Evolutionary conservation across 2,329 filamentous ascomycete genomes (phyloP), one percentile per base, ranked within the genome.

Genomic region (Hysterium pulicare): DNA sequence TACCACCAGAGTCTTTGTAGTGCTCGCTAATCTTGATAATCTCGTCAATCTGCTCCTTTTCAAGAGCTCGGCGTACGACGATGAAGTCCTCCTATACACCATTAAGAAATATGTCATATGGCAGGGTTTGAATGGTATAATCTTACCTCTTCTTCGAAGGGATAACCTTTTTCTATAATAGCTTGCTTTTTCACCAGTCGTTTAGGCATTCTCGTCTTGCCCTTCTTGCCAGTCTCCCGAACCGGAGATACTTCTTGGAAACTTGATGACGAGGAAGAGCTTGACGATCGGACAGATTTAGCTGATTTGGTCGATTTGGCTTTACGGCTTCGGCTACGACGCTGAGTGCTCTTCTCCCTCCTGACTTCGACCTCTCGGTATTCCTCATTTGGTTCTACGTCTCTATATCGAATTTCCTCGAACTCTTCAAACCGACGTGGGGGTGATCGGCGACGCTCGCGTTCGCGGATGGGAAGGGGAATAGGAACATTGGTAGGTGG

Each of bases 31-130:
- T 74, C 57, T 82, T 84, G 55, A 96, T 86, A 33, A 96, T 76
- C 57, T 94, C 86, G 54, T 96, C 90, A 49, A 96, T 96, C 55
- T 95, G 89, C 15, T 91, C 82, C 55, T 94, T 90, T 13, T 88
- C 87, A 4, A 97, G 76, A 8, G 91, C 90, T 59, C 87, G 85
- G 54, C 86, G 82, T 24, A 97, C 82, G 40, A 95, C 79, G 54
- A 93, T 82, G 17, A 85, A 86, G 53, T 86, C 84, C 30, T 86
- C 88, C 87, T 93, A 51, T 6, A 5, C 26, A 24, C 42, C 40
- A 55, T 50, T 78, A 46, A 72, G 69, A 31, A 42, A 37, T 5
- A 30, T 31, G 34, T 31, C 23, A 15, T n/a, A n/a, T n/a, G n/a
- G n/a, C n/a, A n/a, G n/a, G n/a, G n/a, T n/a, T n/a, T n/a, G 6